Evolutionary conservation across 176 grass and related monocot genomes (phyloP).

Genomic region (Saccharum spontaneum): DNA sequence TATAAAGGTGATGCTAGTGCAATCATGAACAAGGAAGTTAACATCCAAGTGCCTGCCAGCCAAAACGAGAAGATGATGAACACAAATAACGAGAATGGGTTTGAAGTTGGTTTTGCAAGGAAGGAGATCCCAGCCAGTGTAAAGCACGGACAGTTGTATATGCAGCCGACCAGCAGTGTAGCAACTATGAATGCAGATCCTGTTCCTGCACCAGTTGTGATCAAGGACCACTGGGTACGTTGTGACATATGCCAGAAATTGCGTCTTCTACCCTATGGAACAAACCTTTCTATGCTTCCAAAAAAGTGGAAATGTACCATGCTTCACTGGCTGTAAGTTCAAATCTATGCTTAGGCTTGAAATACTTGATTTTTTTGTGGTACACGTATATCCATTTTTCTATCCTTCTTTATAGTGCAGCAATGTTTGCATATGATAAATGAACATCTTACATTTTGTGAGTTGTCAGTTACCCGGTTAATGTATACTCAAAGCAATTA

Average conservation of each 20-base stretch:
- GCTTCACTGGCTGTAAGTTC: slow-evolving; percentile 90
- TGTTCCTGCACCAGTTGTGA: slow-evolving; percentile 42
- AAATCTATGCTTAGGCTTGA: slow-evolving; percentile 6
- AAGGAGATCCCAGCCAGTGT: slow-evolving; percentile 44
- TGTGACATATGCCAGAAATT: slow-evolving; percentile 76
- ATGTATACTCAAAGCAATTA: neutral
- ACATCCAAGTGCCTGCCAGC: slow-evolving; percentile 9
- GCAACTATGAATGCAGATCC: slow-evolving; percentile 21
- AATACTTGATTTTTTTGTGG: slow-evolving; percentile 24
- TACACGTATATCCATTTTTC: slow-evolving; percentile 9
- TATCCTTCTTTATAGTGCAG: slow-evolving; percentile 7
- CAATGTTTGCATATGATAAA: neutral
- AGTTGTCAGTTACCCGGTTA: slow-evolving; percentile 17
- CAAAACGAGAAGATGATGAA: slow-evolving; percentile 38
- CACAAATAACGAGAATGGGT: slow-evolving; percentile 39
- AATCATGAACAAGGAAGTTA: slow-evolving; percentile 24
- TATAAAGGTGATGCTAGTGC: slow-evolving; percentile 27
- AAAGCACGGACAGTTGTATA: slow-evolving; percentile 40
- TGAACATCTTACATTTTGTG: neutral
- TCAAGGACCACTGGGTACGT: slow-evolving; percentile 72
- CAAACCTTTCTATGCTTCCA: slow-evolving; percentile 55
- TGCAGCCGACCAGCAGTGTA: slow-evolving; percentile 31
- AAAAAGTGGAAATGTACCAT: slow-evolving; percentile 80
- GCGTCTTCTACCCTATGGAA: slow-evolving; percentile 82
- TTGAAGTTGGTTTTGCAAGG: slow-evolving; percentile 33